Evolutionary conservation across 75 land plant species (phyloP).

Genomic region (Ceratopteris richardii): DNA sequence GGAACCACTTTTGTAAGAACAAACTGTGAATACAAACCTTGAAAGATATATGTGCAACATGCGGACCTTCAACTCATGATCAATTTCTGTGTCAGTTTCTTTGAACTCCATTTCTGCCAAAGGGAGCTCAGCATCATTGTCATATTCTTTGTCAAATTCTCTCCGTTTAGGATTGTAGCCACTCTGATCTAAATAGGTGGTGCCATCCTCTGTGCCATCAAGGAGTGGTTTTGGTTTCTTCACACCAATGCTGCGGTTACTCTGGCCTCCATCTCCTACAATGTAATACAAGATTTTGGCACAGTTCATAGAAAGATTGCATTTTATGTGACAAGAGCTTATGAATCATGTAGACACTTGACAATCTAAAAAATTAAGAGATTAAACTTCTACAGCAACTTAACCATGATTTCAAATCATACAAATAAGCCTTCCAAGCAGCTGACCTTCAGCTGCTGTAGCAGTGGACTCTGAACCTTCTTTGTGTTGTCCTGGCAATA

Average conservation of each 20-base stretch:
- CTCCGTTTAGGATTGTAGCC: constrained; percentile 93
- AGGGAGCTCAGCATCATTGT: constrained; percentile 90
- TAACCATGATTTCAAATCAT: too few species aligned
- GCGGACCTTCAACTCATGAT: constrained; percentile 71
- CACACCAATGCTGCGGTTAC: constrained; percentile 77
- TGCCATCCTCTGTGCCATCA: constrained; percentile 45
- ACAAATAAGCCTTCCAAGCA: too few species aligned
- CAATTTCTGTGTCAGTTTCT: constrained; percentile 77
- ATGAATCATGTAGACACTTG: too few species aligned
- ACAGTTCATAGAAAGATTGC: not conserved
- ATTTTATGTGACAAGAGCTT: too few species aligned
- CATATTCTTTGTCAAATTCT: constrained; percentile 96
- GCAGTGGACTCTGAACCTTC: constrained; percentile 39
- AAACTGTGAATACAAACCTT: constrained; percentile 52
- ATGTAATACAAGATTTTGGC: not conserved
- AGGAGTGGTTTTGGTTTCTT: constrained; percentile 65
- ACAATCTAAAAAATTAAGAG: too few species aligned
- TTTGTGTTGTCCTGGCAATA: constrained; percentile 29
- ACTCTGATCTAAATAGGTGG: constrained; percentile 45
- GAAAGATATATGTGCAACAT: constrained; percentile 72
- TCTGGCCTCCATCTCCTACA: constrained; percentile 36
- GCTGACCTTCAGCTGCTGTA: constrained; percentile 31
- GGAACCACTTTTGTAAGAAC: too few species aligned
- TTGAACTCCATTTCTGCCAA: constrained; percentile 99
- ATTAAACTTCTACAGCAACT: too few species aligned